A percentile compares a stretch with the other conserved stretches of the same genome.
Evolutionary conservation across 2,329 filamentous ascomycete species (phyloP).

Genomic region (Cryphonectria japonica): DNA sequence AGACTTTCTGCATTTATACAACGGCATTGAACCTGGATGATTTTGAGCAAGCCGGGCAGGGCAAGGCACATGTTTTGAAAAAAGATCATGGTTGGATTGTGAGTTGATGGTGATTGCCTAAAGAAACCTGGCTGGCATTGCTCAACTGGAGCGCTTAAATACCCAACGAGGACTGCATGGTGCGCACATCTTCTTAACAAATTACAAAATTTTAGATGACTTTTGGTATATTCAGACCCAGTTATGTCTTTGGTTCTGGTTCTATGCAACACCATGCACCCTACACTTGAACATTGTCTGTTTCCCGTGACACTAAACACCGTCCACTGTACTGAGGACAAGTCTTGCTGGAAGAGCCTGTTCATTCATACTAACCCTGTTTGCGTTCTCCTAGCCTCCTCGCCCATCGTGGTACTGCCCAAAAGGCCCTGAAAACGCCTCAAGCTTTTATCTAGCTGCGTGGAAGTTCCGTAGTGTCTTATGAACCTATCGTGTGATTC

Average conservation of each 20-base stretch:
- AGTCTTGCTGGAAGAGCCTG: background rate
- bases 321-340: background rate
- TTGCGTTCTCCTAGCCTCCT: background rate
- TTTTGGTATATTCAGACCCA: background rate
- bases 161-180: background rate
- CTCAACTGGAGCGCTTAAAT: background rate
- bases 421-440: background rate
- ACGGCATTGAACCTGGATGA: background rate
- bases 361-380: background rate
- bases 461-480: background rate
- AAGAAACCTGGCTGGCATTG: background rate
- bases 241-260: background rate
- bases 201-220: background rate
- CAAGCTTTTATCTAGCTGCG: background rate
- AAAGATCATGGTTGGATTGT: background rate
- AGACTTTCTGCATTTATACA: slow-evolving; percentile 1
- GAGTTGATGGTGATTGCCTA: background rate
- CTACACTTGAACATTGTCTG: background rate
- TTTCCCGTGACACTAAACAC: background rate
- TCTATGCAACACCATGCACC: background rate
- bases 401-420: background rate
- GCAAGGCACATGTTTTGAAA: background rate
- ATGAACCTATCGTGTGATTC: no score
- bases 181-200: background rate
- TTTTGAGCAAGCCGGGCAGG: background rate